Conservation (phyloP, 2,329 filamentous ascomycete genomes). For the Ophiosphaerella korrae region DNA sequence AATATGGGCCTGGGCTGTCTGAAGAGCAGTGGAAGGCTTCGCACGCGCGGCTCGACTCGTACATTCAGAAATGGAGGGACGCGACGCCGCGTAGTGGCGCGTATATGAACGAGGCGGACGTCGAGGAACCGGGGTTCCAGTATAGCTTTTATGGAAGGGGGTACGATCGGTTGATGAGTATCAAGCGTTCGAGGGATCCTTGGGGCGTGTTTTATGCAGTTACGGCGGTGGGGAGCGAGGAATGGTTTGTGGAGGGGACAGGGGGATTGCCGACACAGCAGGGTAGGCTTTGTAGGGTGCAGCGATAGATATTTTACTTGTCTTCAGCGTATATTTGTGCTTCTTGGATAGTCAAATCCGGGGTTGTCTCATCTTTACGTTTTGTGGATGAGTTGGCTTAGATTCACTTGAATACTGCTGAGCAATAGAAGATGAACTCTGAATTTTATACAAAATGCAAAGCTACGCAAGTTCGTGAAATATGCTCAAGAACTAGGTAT, state of each 20-base stretch:
- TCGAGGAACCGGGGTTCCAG: slow-evolving; percentile 33
- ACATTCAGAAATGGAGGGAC: slow-evolving; percentile 30
- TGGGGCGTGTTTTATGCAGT: slow-evolving; percentile 35
- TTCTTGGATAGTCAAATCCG: neutral
- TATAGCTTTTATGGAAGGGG: slow-evolving; percentile 32
- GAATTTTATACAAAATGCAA: too few relatives aligned
- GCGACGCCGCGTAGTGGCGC: slow-evolving; percentile 34
- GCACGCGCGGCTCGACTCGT: slow-evolving; percentile 27
- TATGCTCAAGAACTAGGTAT: too few relatives aligned
- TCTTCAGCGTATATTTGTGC: neutral
- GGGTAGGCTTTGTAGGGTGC: slow-evolving; percentile 29
- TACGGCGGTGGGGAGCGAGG: slow-evolving; percentile 31
- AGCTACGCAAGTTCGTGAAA: too few relatives aligned
- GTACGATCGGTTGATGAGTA: slow-evolving; percentile 26
- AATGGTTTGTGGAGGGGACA: slow-evolving; percentile 29
- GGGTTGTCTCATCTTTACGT: too few relatives aligned
- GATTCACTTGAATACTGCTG: too few relatives aligned
- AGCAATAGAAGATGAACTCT: too few relatives aligned
- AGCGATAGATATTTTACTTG: neutral
- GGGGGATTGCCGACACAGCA: slow-evolving; percentile 33
- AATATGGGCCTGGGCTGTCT: slow-evolving; percentile 21
- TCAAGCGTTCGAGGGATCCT: slow-evolving; percentile 33
- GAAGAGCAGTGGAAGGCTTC: slow-evolving; percentile 26
- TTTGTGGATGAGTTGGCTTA: too few relatives aligned
- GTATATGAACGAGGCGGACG: slow-evolving; percentile 44